phyloP scores from a whole-genome alignment of 148 eudicot genomes.

The Dysphania ambrosioides region DNA sequence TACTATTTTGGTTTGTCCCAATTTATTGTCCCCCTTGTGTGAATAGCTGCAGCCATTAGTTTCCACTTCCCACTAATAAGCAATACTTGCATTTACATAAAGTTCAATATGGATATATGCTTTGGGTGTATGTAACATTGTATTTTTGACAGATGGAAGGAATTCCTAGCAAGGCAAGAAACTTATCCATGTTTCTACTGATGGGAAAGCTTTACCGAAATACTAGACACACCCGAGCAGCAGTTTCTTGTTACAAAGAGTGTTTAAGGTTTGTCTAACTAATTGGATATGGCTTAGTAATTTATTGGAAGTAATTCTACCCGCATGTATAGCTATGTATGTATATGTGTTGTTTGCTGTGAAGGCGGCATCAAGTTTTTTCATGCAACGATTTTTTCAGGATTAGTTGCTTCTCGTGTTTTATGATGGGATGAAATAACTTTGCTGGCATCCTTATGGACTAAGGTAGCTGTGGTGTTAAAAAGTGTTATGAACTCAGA shows the following conservation, averaged over 20 bases:
- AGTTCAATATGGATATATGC: not conserved
- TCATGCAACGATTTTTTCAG: no score
- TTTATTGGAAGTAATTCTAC: not conserved
- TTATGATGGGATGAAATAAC: no score
- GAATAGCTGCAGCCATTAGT: not conserved
- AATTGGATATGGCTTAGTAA: not conserved
- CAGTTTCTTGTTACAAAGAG: slow-evolving; percentile 81
- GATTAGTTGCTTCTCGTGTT: no score
- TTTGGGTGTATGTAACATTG: not conserved
- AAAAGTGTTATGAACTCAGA: no score
- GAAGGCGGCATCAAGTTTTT: not conserved
- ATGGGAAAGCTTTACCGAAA: slow-evolving; percentile 87
- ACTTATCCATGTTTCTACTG: slow-evolving; percentile 76
- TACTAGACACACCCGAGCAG: slow-evolving; percentile 76
- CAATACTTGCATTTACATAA: no score
- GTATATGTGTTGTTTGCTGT: slow-evolving; percentile 1
- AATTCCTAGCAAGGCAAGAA: slow-evolving; percentile 72
- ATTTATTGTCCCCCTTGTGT: not conserved
- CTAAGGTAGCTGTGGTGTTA: no score
- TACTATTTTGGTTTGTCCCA: not conserved
- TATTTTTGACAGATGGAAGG: slow-evolving; percentile 68
- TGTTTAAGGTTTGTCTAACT: slow-evolving; percentile 67
- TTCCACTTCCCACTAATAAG: not conserved
- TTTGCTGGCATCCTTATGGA: no score
- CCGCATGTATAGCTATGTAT: not conserved